These are phyloP conservation scores for Geotrichum australiense DNA, from an alignment of 1,139 yeast species.

Conservation along the genomic window DNA sequence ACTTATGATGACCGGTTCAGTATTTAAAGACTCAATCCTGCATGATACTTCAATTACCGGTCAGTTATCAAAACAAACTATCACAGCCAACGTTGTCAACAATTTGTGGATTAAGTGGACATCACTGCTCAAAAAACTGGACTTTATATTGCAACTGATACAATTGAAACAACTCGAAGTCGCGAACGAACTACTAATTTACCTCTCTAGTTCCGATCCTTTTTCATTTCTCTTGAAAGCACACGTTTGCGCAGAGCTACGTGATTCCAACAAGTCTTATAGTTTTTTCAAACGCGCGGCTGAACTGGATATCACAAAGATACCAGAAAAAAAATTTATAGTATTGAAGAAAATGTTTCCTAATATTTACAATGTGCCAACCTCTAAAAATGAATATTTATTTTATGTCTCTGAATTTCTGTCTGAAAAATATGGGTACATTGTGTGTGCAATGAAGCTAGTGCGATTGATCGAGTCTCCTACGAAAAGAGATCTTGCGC, in stretches of 20 bases:
- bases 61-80: not conserved
- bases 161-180: not conserved
- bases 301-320: too few relatives aligned
- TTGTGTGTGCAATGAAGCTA: not conserved
- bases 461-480: not conserved
- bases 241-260: too few relatives aligned
- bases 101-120: not conserved
- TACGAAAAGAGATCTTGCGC: not conserved
- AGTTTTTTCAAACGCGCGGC: too few relatives aligned
- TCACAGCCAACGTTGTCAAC: not conserved
- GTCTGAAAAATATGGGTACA: not conserved
- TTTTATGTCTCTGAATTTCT: not conserved
- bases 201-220: constrained; percentile 21
- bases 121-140: not conserved
- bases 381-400: too few relatives aligned
- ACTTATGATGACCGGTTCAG: not conserved
- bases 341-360: too few relatives aligned
- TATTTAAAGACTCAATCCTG: not conserved
- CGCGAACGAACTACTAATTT: constrained; percentile 15
- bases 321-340: too few relatives aligned
- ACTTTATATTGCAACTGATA: not conserved
- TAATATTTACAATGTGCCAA: too few relatives aligned
- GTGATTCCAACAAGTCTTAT: too few relatives aligned
- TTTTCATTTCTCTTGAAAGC: constrained; percentile 13
- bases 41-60: not conserved